Evolutionary conservation across 78 protist species (phyloP).

Genomic region (Bodo saltans): DNA sequence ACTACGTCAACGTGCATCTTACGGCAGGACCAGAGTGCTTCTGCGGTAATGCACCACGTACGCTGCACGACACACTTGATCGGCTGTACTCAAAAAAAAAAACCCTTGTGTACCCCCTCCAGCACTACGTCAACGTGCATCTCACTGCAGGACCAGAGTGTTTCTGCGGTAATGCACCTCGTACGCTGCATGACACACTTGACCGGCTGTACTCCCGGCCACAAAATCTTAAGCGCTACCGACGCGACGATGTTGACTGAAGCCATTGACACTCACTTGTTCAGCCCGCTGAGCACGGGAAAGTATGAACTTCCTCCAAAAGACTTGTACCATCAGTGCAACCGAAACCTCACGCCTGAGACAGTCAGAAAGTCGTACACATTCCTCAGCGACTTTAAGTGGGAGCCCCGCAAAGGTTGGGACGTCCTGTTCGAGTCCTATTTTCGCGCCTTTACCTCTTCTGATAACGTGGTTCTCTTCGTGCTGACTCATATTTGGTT

Average conservation of each 20-base stretch:
- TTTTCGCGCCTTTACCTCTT: neutral
- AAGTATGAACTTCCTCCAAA: neutral
- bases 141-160: neutral
- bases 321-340: neutral
- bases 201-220: too few relatives aligned
- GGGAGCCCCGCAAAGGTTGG: slow-evolving; percentile 45
- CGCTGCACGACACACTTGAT: too few relatives aligned
- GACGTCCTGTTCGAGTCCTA: slow-evolving; percentile 38
- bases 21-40: neutral
- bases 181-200: too few relatives aligned
- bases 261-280: slow-evolving; percentile 4
- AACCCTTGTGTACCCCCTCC: neutral
- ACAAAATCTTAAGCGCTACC: too few relatives aligned
- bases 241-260: neutral
- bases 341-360: neutral
- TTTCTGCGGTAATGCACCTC: neutral
- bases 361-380: neutral
- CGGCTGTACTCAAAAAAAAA: too few relatives aligned
- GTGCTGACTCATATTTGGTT: slow-evolving; percentile 24
- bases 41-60: too few relatives aligned
- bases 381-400: slow-evolving; percentile 42
- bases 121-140: neutral
- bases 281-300: neutral
- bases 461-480: slow-evolving; percentile 10
- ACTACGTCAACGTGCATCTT: neutral